Base-by-base conservation (phyloP, 192 early-diverging fungal species). In the Diversispora epigaea region DNA sequence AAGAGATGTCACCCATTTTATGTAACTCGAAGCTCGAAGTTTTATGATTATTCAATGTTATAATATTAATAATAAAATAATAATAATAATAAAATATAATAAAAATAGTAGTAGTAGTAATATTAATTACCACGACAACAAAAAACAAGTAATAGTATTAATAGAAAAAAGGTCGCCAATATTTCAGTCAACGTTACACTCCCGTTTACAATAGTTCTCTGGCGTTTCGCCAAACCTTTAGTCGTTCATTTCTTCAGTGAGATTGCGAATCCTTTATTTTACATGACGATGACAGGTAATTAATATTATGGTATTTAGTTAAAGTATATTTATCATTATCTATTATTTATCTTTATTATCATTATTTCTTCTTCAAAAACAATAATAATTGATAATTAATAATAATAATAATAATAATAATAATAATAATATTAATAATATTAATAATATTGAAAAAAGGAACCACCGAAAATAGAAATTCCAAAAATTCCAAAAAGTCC, bases 111-210 rank as follows among this genome's bases (percentile, higher is more conserved):
- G 0, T 32, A 32, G 0, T 32, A 32, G 2, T 32, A 32, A 32
- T 32, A 32, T 32, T 32, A 32, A 32, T 32, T 32, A 32, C 25
- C 0, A 32, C 25, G 25, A 32, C 25, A 32, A 32, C 25, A 32
- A 32, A 1, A 50, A 12, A 12, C 49, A 8, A 50, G 8, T 6
- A 2, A 50, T 8, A 12, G 6, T 8, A 12, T 14, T 50, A 8
- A 12, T 50, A 50, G 2, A 50, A 50, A 50, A 50, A 12, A 50
- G 14, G 14, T 43, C 32, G 3, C 40, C 61, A 63, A 15, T 39
- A 63, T 63, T 63, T 63, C 61, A 6, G 61, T 40, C 61, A 39
- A 63, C 39, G 40, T 41, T 40, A 39, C 61, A 17, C 61, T 63
- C 15, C 61, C 61, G 39, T n/a, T 63, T 63, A 17, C 25, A 32